A percentile compares a stretch with the other conserved stretches of the same genome.
phyloP scores from a whole-genome alignment of 441 rosid species.

The Brassica balearica region DNA sequence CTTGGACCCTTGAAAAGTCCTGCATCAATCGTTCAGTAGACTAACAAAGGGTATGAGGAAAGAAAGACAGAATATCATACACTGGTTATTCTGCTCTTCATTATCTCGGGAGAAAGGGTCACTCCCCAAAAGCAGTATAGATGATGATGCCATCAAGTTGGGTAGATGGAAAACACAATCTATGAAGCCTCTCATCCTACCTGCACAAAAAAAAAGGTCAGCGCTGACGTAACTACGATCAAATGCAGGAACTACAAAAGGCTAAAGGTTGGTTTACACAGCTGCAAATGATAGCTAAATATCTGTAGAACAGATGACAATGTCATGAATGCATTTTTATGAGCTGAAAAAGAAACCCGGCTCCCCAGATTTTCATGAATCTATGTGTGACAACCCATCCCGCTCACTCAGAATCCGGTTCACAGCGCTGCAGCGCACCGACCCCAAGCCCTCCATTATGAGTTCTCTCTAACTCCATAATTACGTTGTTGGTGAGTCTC shows the following conservation, averaged over 20 bases:
- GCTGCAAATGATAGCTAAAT: background rate
- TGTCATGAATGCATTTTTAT: slow-evolving; percentile 5
- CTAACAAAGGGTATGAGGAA: background rate
- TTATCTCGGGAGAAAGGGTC: slow-evolving; percentile 51
- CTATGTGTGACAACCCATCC: background rate
- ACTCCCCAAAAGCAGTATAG: slow-evolving; percentile 61
- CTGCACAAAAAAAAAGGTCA: slow-evolving; percentile 21
- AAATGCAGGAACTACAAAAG: background rate
- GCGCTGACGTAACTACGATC: background rate
- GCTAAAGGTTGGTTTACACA: background rate
- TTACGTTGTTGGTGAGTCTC: too few relatives aligned
- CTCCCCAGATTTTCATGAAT: background rate
- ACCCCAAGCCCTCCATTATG: too few relatives aligned
- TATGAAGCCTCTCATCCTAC: slow-evolving; percentile 72
- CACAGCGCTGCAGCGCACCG: too few relatives aligned
- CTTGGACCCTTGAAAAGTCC: too few relatives aligned
- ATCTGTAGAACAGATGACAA: background rate
- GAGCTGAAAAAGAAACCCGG: slow-evolving; percentile 23
- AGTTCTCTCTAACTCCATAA: too few relatives aligned
- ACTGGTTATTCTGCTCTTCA: slow-evolving; percentile 52
- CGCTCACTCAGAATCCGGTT: too few relatives aligned
- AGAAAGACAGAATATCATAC: slow-evolving; percentile 37
- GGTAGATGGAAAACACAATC: slow-evolving; percentile 76
- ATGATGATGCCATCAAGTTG: slow-evolving; percentile 60
- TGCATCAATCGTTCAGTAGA: background rate